Evolutionary conservation across 306 rosid genomes (phyloP), one percentile per base, ranked within the genome.

Genomic region (Cucurbita moschata): DNA sequence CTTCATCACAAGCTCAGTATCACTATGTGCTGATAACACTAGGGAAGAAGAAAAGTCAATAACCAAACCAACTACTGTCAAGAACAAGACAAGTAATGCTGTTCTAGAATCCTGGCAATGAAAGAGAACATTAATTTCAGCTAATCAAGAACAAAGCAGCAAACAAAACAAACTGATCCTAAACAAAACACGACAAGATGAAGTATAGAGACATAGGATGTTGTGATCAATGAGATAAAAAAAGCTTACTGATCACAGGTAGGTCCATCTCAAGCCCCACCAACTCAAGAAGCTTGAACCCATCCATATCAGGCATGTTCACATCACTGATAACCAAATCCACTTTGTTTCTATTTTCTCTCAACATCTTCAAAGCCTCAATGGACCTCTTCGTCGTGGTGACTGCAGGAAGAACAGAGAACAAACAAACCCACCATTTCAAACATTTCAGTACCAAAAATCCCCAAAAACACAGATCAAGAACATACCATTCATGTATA

Each of bases 211-310:
- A 7, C 74, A 42, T 7, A 60, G 46, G 74, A 26, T 59, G 21
- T 50, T 21, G n/a, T 72, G 26, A 21, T 13, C 23, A 67, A 77
- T 67, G 75, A 60, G 46, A 30, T 30, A 30, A 26, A 62, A 62
- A 46, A 73, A 67, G 77, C 95, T 85, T 85, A 92, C 96, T 92
- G 43, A 92, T 89, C 37, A 92, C 90, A 42, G 98, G 96, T 43
- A 92, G 82, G 86, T 92, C 96, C 96, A 86, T 92, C 73, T 90
- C 98, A 70, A 86, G 96, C 72, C 90, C 96, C 74, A 90, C 84
- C 13, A 60, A 82, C 82, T 88, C 88, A 80, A 92, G 96, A 14
- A 90, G 93, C 90, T 88, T 83, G 71, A 92, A 92, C 46, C 98
- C 98, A 78, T 92, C 96, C 87, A 92, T 90, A 79, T 87, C 96